Conservation (phyloP, 1,139 yeast genomes). For the Candida tropicalis region DNA sequence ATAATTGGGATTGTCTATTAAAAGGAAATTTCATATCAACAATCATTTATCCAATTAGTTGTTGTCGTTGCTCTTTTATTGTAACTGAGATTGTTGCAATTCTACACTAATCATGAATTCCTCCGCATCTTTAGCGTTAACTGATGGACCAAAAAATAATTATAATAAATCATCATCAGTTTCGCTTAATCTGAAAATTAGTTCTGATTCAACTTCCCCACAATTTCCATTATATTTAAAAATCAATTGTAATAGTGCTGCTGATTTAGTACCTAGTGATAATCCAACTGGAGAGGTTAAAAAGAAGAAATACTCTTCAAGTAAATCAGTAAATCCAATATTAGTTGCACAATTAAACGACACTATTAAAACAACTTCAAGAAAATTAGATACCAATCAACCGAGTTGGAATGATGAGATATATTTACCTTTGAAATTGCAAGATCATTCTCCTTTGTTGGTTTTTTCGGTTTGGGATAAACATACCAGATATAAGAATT, state of each 20-base stretch:
- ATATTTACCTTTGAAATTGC: slow-evolving; percentile 30
- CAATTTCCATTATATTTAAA: slow-evolving; percentile 24
- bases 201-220: background rate
- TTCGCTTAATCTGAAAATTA: slow-evolving; percentile 1
- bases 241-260: slow-evolving; percentile 42
- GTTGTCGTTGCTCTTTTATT: too few species aligned
- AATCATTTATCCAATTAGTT: too few species aligned
- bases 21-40: too few species aligned
- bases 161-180: background rate
- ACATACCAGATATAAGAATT: slow-evolving; percentile 46
- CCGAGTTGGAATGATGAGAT: slow-evolving; percentile 51
- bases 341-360: slow-evolving; percentile 38
- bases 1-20: too few species aligned
- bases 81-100: too few species aligned
- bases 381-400: slow-evolving; percentile 39
- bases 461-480: slow-evolving; percentile 49
- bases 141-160: background rate
- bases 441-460: slow-evolving; percentile 35
- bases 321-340: slow-evolving; percentile 37
- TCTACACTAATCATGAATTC: background rate
- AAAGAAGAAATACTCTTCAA: slow-evolving; percentile 7
- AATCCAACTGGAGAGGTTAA: slow-evolving; percentile 1
- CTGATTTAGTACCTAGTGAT: slow-evolving; percentile 32
- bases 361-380: slow-evolving; percentile 30
- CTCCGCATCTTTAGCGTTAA: background rate